Base-by-base conservation (phyloP, 2,329 filamentous ascomycete genomes). In the Aspergillus sp. region DNA sequence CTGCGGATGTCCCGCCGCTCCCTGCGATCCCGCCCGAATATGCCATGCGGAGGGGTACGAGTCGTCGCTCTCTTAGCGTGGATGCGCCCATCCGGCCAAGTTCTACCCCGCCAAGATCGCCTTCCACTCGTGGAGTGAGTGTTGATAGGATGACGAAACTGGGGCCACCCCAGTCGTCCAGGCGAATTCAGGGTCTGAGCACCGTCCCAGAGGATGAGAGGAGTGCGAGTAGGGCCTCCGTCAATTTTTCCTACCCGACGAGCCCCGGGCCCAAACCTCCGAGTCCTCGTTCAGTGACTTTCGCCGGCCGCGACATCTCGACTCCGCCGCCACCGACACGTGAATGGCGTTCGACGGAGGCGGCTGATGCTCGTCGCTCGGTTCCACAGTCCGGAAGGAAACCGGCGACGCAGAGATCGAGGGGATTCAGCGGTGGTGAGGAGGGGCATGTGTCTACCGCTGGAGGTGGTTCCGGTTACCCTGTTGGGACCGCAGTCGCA, bases 21-120 rank as follows among this genome's bases (percentile, higher is more conserved):
- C 88, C 86, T 22, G 68, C 71, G 3, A 68, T 94, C 15, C 85
- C 84, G 3, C 61, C 69, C 24, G 60, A 70, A 33, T 62, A 60
- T 40, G 29, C 48, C 5, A 36, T 46, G 20, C 43, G 45, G 15
- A 48, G 61, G 12, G 45, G 50, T 8, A 40, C 53, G 8, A 54
- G 55, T 41, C 58, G 59, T 30, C 62, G 69, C 10, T 57, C 71
- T 7, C 58, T 64, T 14, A 78, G 73, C 44, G 46, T 72, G 26
- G 72, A 73, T 25, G 65, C 70, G 5, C 53, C 61, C 2, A 53
- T 56, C 39, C 68, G 70, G 36, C 61, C 65, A 4, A 57, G 51
- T 11, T 69, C 67, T 16, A 61, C 69, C 3, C 58, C 19, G 19
- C 19, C 57, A 7, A 58, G 46, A 14, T 51, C 56, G 44, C 39